Conservation (phyloP, 2,329 filamentous ascomycete genomes). For the Arachnopeziza araneosa region DNA sequence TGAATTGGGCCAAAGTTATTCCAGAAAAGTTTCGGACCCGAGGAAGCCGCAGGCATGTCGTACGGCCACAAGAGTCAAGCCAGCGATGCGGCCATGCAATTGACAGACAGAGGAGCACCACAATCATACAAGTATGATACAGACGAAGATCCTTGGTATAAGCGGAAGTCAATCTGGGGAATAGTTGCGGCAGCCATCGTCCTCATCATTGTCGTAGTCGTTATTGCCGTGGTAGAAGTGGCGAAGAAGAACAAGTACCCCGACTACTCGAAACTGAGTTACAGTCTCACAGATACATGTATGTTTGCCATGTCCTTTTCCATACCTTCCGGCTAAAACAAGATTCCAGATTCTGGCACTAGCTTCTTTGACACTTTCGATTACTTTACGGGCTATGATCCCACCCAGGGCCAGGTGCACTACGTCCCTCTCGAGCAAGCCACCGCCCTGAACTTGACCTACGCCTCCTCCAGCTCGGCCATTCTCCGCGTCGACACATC, state of each 20-base stretch:
- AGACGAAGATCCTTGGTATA: no score
- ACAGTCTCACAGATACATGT: conserved; percentile 37
- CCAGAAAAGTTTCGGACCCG: no score
- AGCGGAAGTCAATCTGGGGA: neutral
- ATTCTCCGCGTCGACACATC: conserved; percentile 56
- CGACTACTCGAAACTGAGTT: conserved; percentile 36
- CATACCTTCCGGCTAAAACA: conserved; percentile 2
- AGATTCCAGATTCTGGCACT: conserved; percentile 29
- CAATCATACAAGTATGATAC: no score
- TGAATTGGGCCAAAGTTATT: no score
- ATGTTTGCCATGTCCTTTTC: conserved; percentile 4
- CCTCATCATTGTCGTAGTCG: conserved; percentile 43
- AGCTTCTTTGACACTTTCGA: conserved; percentile 41
- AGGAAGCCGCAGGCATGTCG: no score
- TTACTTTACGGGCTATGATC: conserved; percentile 40
- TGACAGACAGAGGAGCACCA: no score
- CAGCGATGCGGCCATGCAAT: no score
- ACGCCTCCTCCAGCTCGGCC: conserved; percentile 47
- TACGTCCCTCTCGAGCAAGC: conserved; percentile 32
- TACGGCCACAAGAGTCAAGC: no score
- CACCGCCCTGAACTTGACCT: conserved; percentile 53
- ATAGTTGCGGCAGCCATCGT: conserved; percentile 25
- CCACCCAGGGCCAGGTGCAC: conserved; percentile 40
- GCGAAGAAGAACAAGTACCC: conserved; percentile 34
- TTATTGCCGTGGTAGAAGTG: conserved; percentile 36